Conservation (phyloP, 306 rosid genomes). For the Cucumis melo region DNA sequence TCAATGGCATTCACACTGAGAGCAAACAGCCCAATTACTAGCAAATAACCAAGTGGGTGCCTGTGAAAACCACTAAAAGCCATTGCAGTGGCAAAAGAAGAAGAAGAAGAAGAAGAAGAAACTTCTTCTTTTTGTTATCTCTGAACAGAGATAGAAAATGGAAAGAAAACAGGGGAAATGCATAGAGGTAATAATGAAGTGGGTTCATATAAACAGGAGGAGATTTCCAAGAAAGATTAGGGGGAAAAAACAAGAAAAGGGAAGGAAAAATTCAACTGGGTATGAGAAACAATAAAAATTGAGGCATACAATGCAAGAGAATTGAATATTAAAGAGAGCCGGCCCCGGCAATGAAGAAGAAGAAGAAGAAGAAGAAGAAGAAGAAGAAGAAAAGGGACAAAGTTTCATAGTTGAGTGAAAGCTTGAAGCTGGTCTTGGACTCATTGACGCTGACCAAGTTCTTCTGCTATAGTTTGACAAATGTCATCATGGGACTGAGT, state of each 20-base stretch:
- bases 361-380: neutral
- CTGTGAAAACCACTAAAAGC: constrained; percentile 4
- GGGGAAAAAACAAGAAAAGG: constrained; percentile 1
- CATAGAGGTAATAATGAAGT: neutral
- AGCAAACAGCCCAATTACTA: constrained; percentile 10
- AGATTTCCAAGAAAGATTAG: constrained; percentile 10
- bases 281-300: neutral
- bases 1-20: constrained; percentile 20
- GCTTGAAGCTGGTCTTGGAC: neutral
- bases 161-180: neutral
- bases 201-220: neutral
- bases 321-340: constrained; percentile 2
- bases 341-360: neutral
- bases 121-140: neutral
- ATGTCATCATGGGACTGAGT: neutral
- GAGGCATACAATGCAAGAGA: neutral
- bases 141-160: neutral
- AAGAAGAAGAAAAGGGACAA: neutral
- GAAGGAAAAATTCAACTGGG: neutral
- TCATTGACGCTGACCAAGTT: neutral
- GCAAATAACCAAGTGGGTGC: neutral
- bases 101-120: neutral
- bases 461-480: neutral
- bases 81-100: constrained; percentile 11
- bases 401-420: neutral